These are phyloP conservation scores for Harrya chromipes DNA, from an alignment of 768 basidiomycete genomes.

Conservation along the genomic window DNA sequence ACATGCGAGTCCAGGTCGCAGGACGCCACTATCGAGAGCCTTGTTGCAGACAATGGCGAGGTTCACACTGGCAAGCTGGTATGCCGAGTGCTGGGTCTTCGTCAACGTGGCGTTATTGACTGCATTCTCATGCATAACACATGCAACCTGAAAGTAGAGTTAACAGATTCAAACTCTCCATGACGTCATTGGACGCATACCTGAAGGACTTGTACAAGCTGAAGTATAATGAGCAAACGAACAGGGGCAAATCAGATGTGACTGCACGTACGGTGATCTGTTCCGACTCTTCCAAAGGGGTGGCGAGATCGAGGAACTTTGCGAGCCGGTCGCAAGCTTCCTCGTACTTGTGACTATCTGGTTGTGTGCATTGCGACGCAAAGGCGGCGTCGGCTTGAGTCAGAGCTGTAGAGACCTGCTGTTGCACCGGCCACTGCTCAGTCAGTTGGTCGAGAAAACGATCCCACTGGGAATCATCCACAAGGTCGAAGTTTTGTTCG, in stretches of 20 bases:
- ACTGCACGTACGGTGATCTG: slow-evolving; percentile 10
- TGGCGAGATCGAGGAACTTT: slow-evolving; percentile 7
- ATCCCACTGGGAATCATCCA: not conserved
- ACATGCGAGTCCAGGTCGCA: not conserved
- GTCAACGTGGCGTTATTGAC: slow-evolving; percentile 13
- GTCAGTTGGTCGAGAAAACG: too few species aligned
- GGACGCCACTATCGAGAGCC: not conserved
- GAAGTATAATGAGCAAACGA: slow-evolving; percentile 2
- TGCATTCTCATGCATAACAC: slow-evolving; percentile 23
- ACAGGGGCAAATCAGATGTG: not conserved
- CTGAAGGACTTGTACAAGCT: slow-evolving; percentile 22
- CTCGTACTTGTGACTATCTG: slow-evolving; percentile 8
- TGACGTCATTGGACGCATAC: slow-evolving; percentile 3
- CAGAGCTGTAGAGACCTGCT: slow-evolving; percentile 3
- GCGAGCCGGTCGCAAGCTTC: slow-evolving; percentile 10
- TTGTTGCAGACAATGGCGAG: slow-evolving; percentile 10
- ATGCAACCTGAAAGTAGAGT: not conserved
- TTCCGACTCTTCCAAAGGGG: not conserved
- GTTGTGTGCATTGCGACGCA: slow-evolving; percentile 11
- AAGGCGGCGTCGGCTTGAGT: slow-evolving; percentile 11
- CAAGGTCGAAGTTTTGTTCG: not conserved
- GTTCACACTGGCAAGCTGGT: slow-evolving; percentile 6
- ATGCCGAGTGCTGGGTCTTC: not conserved
- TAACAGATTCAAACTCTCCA: not conserved
- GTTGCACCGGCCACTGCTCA: not conserved